Evolutionary conservation across 495 filamentous ascomycete species (phyloP).

Genomic region (Astrocystis sublimbata): DNA sequence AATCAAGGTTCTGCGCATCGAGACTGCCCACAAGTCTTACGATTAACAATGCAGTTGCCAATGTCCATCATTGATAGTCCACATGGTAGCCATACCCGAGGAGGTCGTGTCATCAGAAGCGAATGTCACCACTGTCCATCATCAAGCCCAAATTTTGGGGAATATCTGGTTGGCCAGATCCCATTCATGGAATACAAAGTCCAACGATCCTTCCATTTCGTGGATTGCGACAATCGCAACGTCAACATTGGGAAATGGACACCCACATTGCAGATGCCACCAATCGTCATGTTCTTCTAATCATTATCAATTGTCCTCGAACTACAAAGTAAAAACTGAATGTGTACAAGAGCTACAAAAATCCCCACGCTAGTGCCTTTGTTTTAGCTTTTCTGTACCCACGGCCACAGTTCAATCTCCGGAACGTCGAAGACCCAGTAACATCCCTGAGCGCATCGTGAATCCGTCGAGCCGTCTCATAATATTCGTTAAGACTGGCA

Average conservation of each 20-base stretch:
- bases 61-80: too few species aligned
- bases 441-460: slow-evolving; percentile 27
- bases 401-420: slow-evolving; percentile 32
- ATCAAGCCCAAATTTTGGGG: too few species aligned
- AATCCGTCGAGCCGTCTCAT: slow-evolving; percentile 31
- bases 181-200: too few species aligned
- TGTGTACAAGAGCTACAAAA: slow-evolving; percentile 34
- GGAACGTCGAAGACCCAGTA: slow-evolving; percentile 27
- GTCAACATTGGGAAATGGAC: neutral
- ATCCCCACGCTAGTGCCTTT: slow-evolving; percentile 29
- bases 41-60: too few species aligned
- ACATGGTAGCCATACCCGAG: too few species aligned
- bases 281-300: slow-evolving; percentile 16
- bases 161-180: too few species aligned
- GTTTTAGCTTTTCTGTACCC: slow-evolving; percentile 35
- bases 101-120: too few species aligned
- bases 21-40: too few species aligned
- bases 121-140: too few species aligned
- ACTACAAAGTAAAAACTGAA: slow-evolving; percentile 31
- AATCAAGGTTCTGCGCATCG: too few species aligned
- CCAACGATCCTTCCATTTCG: too few species aligned
- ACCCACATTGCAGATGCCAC: neutral
- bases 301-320: slow-evolving; percentile 32
- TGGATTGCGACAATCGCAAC: too few species aligned
- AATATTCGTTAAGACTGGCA: slow-evolving; percentile 36